Evolutionary conservation across 306 rosid species (phyloP).

Genomic region (Gleditsia sinensis): DNA sequence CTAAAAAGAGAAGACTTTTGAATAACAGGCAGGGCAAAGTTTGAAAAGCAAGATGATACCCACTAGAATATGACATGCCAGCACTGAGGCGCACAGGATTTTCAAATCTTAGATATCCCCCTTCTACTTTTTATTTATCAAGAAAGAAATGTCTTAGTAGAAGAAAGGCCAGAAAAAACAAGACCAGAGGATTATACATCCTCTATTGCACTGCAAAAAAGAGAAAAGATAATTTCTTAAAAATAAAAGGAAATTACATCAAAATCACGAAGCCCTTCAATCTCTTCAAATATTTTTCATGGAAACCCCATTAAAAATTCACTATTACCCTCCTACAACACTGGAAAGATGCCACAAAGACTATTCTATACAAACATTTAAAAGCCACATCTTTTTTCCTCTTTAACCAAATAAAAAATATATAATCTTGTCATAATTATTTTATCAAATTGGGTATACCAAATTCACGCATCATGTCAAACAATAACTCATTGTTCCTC

Average conservation of each 20-base stretch:
- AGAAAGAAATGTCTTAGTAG: not conserved
- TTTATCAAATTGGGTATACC: not conserved
- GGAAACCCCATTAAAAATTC: not conserved
- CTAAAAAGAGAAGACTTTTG: not conserved
- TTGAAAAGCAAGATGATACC: not conserved
- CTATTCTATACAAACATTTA: not conserved
- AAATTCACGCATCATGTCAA: constrained; percentile 16
- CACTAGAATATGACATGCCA: not conserved
- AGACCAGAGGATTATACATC: not conserved
- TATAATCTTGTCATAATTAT: not conserved
- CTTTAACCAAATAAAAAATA: not conserved
- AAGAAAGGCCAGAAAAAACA: not conserved
- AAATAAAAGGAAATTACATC: not conserved
- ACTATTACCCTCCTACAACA: not conserved
- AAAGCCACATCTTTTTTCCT: not conserved
- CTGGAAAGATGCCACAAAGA: not conserved
- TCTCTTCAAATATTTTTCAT: not conserved
- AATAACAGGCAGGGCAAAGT: not conserved
- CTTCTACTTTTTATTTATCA: not conserved
- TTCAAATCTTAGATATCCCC: not conserved
- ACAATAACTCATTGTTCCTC: not conserved
- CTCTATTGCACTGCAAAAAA: not conserved
- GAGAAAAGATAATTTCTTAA: not conserved
- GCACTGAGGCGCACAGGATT: not conserved
- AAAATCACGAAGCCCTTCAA: not conserved